A percentile compares a stretch with the other conserved stretches of the same genome.
Evolutionary conservation across 371 early-diverging fungal genomes (phyloP).

Genomic region (Entomophthora muscae): DNA sequence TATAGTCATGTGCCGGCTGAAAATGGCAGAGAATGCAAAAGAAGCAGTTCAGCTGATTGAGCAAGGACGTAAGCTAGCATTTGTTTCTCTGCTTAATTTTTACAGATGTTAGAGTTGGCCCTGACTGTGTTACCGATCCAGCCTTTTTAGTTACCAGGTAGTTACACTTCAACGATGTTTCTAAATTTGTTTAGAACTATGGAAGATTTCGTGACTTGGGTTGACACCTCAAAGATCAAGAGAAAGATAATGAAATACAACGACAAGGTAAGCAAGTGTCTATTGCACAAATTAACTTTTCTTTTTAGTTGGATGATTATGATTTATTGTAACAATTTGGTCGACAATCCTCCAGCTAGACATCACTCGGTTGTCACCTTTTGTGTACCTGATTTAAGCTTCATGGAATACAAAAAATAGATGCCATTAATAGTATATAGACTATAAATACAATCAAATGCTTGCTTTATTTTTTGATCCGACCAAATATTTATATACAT

Average conservation of each 20-base stretch:
- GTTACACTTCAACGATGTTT: background rate
- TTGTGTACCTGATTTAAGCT: no score
- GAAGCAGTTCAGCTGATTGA: conserved; percentile 90
- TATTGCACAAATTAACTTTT: no score
- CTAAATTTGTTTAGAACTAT: conserved; percentile 36
- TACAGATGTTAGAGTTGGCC: conserved; percentile 81
- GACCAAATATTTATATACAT: no score
- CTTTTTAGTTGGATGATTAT: conserved; percentile 42
- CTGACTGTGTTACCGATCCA: conserved; percentile 78
- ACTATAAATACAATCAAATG: no score
- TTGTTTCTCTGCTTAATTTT: background rate
- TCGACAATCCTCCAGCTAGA: no score
- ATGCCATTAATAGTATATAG: no score
- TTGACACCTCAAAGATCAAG: conserved; percentile 94
- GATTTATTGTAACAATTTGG: conserved; percentile 37
- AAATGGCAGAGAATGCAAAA: conserved; percentile 92
- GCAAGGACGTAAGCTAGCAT: conserved; percentile 56
- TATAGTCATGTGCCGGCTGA: conserved; percentile 83
- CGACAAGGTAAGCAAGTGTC: conserved; percentile 50
- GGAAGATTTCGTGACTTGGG: conserved; percentile 99
- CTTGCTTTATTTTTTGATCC: no score
- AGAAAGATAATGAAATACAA: conserved; percentile 95
- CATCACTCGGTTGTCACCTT: no score
- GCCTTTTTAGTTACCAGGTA: conserved; percentile 68
- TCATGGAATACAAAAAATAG: no score